Conservation (phyloP, 1,284 basidiomycete species). For the Leccinum ponderosum region DNA sequence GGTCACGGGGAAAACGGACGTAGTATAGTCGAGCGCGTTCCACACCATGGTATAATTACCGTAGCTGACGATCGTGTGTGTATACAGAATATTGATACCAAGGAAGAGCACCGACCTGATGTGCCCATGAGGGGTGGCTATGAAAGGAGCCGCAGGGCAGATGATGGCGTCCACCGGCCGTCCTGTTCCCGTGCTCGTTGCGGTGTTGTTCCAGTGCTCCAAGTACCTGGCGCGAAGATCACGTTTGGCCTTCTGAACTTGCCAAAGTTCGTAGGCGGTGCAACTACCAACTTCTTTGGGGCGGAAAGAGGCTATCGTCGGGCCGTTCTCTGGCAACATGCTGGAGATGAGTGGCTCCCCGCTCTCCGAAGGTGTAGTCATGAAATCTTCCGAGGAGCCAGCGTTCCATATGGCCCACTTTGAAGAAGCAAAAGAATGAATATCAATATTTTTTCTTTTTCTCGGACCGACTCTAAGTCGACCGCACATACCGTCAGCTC, state of each 20-base stretch:
- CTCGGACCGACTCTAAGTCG: background rate
- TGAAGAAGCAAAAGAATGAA: background rate
- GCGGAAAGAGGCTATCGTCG: conserved; percentile 10
- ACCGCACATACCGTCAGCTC: conserved; percentile 35
- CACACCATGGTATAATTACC: conserved; percentile 60
- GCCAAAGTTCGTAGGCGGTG: conserved; percentile 57
- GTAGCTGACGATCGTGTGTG: conserved; percentile 34
- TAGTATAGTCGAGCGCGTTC: conserved; percentile 71
- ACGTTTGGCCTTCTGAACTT: conserved; percentile 47
- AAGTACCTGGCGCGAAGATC: conserved; percentile 51
- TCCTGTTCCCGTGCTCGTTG: conserved; percentile 51
- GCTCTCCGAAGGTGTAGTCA: conserved; percentile 36
- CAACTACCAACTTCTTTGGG: conserved; percentile 16
- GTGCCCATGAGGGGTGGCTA: conserved; percentile 56
- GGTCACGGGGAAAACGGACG: conserved; percentile 67
- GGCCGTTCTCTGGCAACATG: conserved; percentile 41
- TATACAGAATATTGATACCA: background rate
- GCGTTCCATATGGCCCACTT: conserved; percentile 45
- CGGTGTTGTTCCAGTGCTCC: conserved; percentile 57
- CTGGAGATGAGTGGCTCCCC: conserved; percentile 54
- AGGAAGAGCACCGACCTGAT: conserved; percentile 40
- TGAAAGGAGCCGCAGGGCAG: conserved; percentile 50
- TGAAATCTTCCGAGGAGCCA: conserved; percentile 46
- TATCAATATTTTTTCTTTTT: background rate
- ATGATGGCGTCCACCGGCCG: conserved; percentile 68